These are phyloP conservation scores for Lactarius pseudohatsudake DNA, from an alignment of 768 basidiomycete species.

Conservation along the genomic window DNA sequence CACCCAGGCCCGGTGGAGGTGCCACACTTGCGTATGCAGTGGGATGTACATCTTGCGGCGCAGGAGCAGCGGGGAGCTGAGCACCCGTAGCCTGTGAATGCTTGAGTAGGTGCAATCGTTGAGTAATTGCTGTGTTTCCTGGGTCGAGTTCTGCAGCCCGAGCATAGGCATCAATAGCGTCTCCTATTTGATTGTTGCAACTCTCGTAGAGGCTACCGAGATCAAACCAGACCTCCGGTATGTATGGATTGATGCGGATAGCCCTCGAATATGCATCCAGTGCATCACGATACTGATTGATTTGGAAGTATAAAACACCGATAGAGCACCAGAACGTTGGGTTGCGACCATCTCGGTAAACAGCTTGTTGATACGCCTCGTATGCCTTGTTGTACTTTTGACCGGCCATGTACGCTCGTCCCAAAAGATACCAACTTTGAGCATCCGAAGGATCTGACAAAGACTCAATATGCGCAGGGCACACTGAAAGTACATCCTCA, in stretches of 20 bases:
- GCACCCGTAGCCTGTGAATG: constrained; percentile 75
- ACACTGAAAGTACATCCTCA: constrained; percentile 40
- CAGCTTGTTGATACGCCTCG: constrained; percentile 98
- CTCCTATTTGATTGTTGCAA: constrained; percentile 98
- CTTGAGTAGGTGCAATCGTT: constrained; percentile 74
- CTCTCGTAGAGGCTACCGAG: constrained; percentile 95
- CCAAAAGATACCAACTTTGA: constrained; percentile 98
- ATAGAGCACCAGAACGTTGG: constrained; percentile 99
- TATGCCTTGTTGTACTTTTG: constrained; percentile 99
- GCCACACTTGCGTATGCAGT: constrained; percentile 87
- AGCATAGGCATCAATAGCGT: constrained; percentile 98
- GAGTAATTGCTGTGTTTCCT: constrained; percentile 74
- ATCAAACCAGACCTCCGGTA: constrained; percentile 94
- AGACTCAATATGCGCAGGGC: constrained; percentile 9
- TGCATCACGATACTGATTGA: constrained; percentile 98
- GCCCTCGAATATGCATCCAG: constrained; percentile 98
- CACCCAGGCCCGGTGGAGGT: constrained; percentile 59
- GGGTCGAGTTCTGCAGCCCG: constrained; percentile 95
- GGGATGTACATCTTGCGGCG: constrained; percentile 94
- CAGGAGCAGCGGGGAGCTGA: constrained; percentile 81
- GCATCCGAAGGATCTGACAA: constrained; percentile 87
- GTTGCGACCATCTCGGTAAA: constrained; percentile 97
- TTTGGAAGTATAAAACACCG: constrained; percentile 98
- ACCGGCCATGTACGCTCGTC: constrained; percentile 97
- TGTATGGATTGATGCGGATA: constrained; percentile 98